Base-by-base conservation (phyloP, 169 alveolate species). In the Cryptosporidium sp. region DNA sequence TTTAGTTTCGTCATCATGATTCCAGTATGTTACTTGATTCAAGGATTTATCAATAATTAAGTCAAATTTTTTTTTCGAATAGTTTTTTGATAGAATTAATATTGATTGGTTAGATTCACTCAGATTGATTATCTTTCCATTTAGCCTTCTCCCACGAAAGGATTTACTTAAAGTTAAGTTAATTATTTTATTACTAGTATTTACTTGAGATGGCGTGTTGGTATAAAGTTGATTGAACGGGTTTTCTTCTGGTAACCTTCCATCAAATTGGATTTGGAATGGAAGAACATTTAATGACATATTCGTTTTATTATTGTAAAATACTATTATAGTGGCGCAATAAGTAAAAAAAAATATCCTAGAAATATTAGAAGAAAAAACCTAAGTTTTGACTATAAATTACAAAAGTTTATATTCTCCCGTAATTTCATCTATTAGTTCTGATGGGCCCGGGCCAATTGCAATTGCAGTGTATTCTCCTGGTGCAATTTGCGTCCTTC, bases 381-480 rank as follows among this genome's bases (percentile, higher is more conserved):
- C 21, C 21, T 1, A 12, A 48, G 55, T 48, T 14, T 48, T 48
- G 23, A 48, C 21, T 58, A 18, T 23, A 43, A 3, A 0, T 91
- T 86, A 95, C 69, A 95, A 85, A 29, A 95, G 86, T 73, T 94
- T 95, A 37, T 91, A 84, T 43, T 87, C 68, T 23, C 97, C 97
- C n/a, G 97, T 95, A 26, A 95, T 86, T 29, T 86, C 70, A 84
- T 93, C 92, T 23, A 95, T 84, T 73, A 86, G 67, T 55, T 86
- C 86, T n/a, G 91, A 91, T n/a, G 94, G 92, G 37, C 94, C 97
- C 21, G 97, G 97, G 5, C 97, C 97, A 23, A 95, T 91, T 10
- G 96, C 97, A 33, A 93, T 85, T 26, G 94, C 97, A 18, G 97
- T 95, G 33, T 94, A 91, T 33, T 96, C 93, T 23, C 95, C 95